phyloP scores from a whole-genome alignment of 1,284 basidiomycete species.

The Cutaneotrichosporon sp. region DNA sequence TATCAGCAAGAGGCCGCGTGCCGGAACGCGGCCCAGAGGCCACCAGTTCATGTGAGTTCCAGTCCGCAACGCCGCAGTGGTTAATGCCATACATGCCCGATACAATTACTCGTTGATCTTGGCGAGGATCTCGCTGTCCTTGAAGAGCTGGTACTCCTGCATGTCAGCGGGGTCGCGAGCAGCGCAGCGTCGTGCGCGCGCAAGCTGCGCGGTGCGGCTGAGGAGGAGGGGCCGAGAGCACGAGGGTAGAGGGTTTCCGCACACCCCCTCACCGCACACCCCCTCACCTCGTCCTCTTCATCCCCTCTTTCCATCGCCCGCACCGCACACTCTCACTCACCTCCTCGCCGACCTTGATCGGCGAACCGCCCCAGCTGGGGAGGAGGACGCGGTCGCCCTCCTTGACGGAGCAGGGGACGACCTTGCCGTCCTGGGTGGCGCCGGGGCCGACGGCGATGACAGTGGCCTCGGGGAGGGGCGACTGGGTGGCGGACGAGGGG shows the following conservation, averaged over 20 bases:
- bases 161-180: neutral
- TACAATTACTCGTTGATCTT: constrained; percentile 82
- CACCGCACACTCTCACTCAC: constrained; percentile 58
- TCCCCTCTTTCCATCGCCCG: too few species aligned
- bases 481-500: constrained; percentile 78
- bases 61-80: constrained; percentile 6
- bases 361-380: constrained; percentile 92
- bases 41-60: too few species aligned
- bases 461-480: constrained; percentile 90
- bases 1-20: too few species aligned
- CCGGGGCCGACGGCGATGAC: constrained; percentile 96
- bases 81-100: constrained; percentile 19
- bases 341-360: constrained; percentile 96
- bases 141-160: constrained; percentile 94
- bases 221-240: neutral
- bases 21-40: too few species aligned
- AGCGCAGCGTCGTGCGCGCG: neutral
- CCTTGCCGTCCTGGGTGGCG: constrained; percentile 74
- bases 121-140: constrained; percentile 92
- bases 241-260: neutral
- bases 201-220: neutral
- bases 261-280: neutral
- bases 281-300: neutral
- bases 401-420: constrained; percentile 79
- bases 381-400: constrained; percentile 90